A percentile compares a stretch with the other conserved stretches of the same genome.
These are phyloP conservation scores for Phlyctochytrium planicorne DNA, from an alignment of 192 early-diverging fungal species.

Conservation along the genomic window DNA sequence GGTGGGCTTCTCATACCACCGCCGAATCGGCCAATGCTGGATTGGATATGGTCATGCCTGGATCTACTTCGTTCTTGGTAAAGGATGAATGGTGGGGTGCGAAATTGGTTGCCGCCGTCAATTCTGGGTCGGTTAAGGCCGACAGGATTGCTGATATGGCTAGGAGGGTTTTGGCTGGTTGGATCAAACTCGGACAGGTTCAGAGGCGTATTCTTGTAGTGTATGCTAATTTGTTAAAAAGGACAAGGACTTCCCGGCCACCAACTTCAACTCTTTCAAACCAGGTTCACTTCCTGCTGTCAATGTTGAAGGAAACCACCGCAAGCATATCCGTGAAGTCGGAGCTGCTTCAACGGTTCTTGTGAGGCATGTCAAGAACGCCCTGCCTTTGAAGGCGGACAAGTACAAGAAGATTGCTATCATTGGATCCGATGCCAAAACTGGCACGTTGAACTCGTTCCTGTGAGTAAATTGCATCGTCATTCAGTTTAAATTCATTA, in stretches of 20 bases:
- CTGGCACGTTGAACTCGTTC: too few species aligned
- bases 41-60: conserved; percentile 26
- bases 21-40: conserved; percentile 4
- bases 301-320: conserved; percentile 41
- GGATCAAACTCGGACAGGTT: conserved; percentile 35
- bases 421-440: conserved; percentile 45
- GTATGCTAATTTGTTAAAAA: too few species aligned
- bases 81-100: not conserved
- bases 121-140: conserved; percentile 3
- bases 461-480: too few species aligned
- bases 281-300: conserved; percentile 10
- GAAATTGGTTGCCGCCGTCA: conserved; percentile 7
- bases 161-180: conserved; percentile 30
- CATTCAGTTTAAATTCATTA: too few species aligned
- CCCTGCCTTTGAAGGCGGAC: not conserved
- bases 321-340: conserved; percentile 37
- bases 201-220: too few species aligned
- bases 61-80: not conserved
- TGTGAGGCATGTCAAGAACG: conserved; percentile 40
- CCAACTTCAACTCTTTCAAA: conserved; percentile 42
- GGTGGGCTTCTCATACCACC: conserved; percentile 45
- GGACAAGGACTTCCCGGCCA: conserved; percentile 34
- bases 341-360: conserved; percentile 50
- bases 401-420: conserved; percentile 30
- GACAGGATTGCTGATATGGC: conserved; percentile 47